A percentile compares a stretch with the other conserved stretches of the same genome.
Evolutionary conservation across 208 protist genomes (phyloP).

Genomic region (Leishmania turanica): DNA sequence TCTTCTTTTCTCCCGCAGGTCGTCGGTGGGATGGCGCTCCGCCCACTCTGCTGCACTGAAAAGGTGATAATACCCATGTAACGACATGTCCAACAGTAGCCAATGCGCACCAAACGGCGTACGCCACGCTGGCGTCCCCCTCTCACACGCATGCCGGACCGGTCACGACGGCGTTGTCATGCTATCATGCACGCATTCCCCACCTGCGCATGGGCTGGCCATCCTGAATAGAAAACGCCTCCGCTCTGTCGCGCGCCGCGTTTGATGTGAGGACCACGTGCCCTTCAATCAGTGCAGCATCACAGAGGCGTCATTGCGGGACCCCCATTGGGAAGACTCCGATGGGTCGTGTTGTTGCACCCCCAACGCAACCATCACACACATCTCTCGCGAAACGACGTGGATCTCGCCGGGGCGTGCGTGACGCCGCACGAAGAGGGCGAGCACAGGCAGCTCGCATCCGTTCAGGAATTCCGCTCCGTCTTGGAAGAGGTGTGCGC

Average conservation of each 20-base stretch:
- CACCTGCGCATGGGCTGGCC: background rate
- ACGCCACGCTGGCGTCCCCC: background rate
- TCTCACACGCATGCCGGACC: background rate
- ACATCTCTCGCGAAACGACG: background rate
- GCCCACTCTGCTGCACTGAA: background rate
- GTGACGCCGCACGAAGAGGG: too few relatives aligned
- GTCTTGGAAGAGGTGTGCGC: background rate
- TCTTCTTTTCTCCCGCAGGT: too few relatives aligned
- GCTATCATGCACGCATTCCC: background rate
- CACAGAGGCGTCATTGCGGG: too few relatives aligned
- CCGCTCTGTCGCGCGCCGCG: too few relatives aligned
- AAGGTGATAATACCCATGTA: background rate
- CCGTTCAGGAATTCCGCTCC: background rate
- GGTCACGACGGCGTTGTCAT: background rate
- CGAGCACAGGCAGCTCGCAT: background rate
- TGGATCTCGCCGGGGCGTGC: background rate
- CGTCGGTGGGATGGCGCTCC: background rate
- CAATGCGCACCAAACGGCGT: background rate
- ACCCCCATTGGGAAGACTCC: too few relatives aligned
- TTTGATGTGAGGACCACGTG: too few relatives aligned
- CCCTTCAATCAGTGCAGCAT: too few relatives aligned
- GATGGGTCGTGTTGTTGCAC: too few relatives aligned
- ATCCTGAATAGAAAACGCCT: background rate
- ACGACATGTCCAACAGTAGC: background rate
- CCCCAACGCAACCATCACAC: background rate